Evolutionary conservation across 345 rosid genomes (phyloP), one percentile per base, ranked within the genome.

Genomic region (Orychophragmus violaceus): DNA sequence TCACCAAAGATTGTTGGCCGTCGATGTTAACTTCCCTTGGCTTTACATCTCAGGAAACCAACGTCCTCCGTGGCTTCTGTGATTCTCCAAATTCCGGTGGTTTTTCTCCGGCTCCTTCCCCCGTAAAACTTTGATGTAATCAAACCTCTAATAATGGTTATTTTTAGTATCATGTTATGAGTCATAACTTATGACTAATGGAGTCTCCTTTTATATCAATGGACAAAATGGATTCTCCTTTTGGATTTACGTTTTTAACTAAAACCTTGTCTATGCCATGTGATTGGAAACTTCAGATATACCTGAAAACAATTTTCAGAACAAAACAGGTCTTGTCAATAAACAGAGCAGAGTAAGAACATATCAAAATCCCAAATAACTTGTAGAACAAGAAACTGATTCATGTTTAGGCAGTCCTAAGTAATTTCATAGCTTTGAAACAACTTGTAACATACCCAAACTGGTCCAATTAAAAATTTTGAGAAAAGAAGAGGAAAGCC

Each of bases 1-100:
- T 88, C 3, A 84, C 85, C 2, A 80, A 18, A 4, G 45, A 81
- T 25, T 90, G 97, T 69, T 90, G 93, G 97, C 97, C 97, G 2
- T 71, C 87, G 1, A 84, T 90, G 95, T 80, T 90, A 7, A 76
- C 81, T 10, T 82, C 95, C 13, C 79, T 85, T 2, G 89, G 97
- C 4, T 86, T 91, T 72, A 82, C 88, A 0, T 44, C 78, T 0
- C 80, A 86, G 44, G 87, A 88, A 76, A 87, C 84, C 10, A 81
- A 80, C 32, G 74, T 85, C 13, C 85, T 90, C 3, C 69, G 79
- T 8, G 88, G 86, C 18, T 88, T 84, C 41, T 88, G 96, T 21
- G 55, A 52, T 2, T 28, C 67, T 32, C 68, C 68, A 14, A 51
- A 57, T 32, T 35, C 72, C 30, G 66, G 59, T 13, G 76, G 68